Evolutionary conservation across 2,329 filamentous ascomycete genomes (phyloP), one percentile per base, ranked within the genome.

Genomic region (Colletotrichum sp.): DNA sequence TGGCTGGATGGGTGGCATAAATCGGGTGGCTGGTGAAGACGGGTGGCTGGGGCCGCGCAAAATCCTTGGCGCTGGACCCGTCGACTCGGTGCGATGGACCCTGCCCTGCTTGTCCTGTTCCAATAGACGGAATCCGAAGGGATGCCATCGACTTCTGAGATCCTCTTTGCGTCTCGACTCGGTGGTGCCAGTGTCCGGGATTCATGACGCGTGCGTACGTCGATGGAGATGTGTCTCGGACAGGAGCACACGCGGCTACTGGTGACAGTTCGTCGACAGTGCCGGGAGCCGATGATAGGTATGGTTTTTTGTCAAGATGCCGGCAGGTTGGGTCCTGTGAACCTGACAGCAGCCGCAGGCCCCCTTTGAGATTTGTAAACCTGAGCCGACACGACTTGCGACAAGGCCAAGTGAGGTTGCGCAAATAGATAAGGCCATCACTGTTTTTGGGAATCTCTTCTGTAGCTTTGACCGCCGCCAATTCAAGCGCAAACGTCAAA

Each of bases 41-140:
- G 27, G 75, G 76, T 78, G 77, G 77, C 77, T 78, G 77, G 76
- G 74, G 34, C 66, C 29, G 30, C 32, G 69, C 62, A 30, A 64
- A 39, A 55, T 64, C 36, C 62, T 52, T 55, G 62, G 61, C 68
- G 11, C 36, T 34, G 22, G 64, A 68, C 57, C 63, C 39, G 73
- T 72, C 63, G 15, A 52, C 25, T 52, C 36, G 62, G 62, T 65
- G 61, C 59, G 27, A 61, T 61, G 25, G 62, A 13, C 72, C 15
- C 39, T 52, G 44, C n/a, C n/a, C 11, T 52, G 44, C 6, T 27
- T 52, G 44, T 2, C 44, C n/a, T 52, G 44, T 52, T 52, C 44
- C 44, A 52, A 8, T 13, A 13, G 44, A 52, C n/a, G 44, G 44
- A n/a, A 8, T 6, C n/a, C 44, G 44, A 52, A 13, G 44, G 12